Evolutionary conservation across 2,329 filamentous ascomycete genomes (phyloP), one percentile per base, ranked within the genome.

Genomic region (Claviceps africana): DNA sequence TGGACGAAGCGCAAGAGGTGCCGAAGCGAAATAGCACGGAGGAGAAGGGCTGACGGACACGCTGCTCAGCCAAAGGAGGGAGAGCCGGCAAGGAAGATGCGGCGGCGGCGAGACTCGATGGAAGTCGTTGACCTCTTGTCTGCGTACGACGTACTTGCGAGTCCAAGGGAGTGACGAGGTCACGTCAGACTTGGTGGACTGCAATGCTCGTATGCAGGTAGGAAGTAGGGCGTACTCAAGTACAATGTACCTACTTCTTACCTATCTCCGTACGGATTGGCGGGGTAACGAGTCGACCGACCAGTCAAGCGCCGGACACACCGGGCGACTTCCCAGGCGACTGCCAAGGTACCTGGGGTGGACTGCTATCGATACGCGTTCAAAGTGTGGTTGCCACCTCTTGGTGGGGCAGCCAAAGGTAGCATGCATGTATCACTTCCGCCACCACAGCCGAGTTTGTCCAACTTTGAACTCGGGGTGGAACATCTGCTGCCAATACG

Each of bases 231-330:
- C 25, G 25, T 25, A 25, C 25, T 25, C 5, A 25, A 25, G 25
- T 5, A 35, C 11, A n/a, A 37, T 37, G 35, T 9, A n/a, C 5
- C 33, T 25, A 17, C 17, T 21, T 43, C 40, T 43, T 25, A 17
- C 15, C 13, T 25, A 21, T 13, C 22, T 21, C 15, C 28, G 39
- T 19, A 37, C 22, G 28, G 55, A 68, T 68, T 68, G 66, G 66
- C 65, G 65, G 66, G 66, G 66, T 66, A 71, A 67, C 64, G 10
- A 40, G 39, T 10, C 19, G 17, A 39, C 25, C 22, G 42, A 31
- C 37, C 30, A 52, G 15, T 21, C 42, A 15, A 44, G 45, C 35
- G 25, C 35, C n/a, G 19, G 4, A 25, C 3, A 25, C 25, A 25
- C 25, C 25, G 25, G n/a, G n/a, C n/a, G n/a, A 25, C 25, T 25